A percentile compares a stretch with the other conserved stretches of the same genome.
These are phyloP conservation scores for Angomonas ambiguus DNA, from an alignment of 208 protist genomes.

Conservation along the genomic window DNA sequence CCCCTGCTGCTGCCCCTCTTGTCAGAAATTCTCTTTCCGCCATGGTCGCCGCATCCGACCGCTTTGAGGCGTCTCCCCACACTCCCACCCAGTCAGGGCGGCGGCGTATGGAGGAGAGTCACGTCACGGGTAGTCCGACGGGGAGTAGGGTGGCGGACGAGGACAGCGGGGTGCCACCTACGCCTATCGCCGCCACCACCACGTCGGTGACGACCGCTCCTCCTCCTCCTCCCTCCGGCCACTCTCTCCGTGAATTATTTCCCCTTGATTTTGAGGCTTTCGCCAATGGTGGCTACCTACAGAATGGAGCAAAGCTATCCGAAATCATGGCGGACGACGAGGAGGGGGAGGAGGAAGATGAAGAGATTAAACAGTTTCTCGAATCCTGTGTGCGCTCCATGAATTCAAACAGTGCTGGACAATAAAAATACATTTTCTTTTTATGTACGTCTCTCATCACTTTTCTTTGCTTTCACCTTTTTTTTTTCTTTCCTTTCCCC, in stretches of 20 bases:
- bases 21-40: too few relatives aligned
- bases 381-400: constrained; percentile 37
- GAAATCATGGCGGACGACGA: constrained; percentile 9
- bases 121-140: not conserved
- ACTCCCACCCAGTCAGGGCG: not conserved
- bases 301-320: not conserved
- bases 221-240: not conserved
- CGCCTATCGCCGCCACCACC: not conserved
- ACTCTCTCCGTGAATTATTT: constrained; percentile 35
- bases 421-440: not conserved
- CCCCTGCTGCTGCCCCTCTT: not conserved
- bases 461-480: too few relatives aligned
- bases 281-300: constrained; percentile 7
- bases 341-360: constrained; percentile 30
- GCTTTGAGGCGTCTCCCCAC: not conserved
- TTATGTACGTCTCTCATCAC: not conserved
- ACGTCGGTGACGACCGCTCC: not conserved
- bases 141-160: not conserved
- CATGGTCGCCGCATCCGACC: too few relatives aligned
- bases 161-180: not conserved
- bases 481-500: too few relatives aligned
- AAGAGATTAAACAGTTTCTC: constrained; percentile 57
- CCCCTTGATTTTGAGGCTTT: constrained; percentile 66
- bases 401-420: not conserved
- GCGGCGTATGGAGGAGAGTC: not conserved